Base-by-base conservation (phyloP, 176 grass and related monocot genomes). In the Oryza glumipatula region DNA sequence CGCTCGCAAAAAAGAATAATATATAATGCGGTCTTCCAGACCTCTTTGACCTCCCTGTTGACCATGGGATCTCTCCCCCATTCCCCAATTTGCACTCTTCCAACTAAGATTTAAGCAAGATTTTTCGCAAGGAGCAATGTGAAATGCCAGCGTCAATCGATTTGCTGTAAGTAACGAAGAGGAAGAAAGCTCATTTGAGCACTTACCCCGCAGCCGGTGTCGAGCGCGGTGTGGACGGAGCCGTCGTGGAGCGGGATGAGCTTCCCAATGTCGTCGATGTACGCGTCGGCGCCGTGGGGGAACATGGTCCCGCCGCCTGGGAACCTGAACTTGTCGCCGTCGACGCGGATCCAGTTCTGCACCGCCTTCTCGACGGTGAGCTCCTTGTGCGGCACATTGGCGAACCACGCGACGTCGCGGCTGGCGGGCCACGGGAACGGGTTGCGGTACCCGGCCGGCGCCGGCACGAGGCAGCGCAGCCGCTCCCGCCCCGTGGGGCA, bases 311-410 rank as follows among this genome's bases (percentile, higher is more conserved):
- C 92, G 54, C 92, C 92, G 38, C 88, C 92, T 8, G 88, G 88
- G 86, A 94, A 94, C 39, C 79, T 81, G 71, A 94, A 84, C 88
- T 88, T 90, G 82, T 94, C 86, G 5, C 92, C 92, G 70, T 94
- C 92, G 75, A 94, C 92, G 69, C 80, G 88, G 83, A 94, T 94
- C 92, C 92, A 94, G 79, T 94, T 94, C 88, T 94, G 92, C 35
- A 86, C 92, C 47, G 88, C 92, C 88, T 94, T 94, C 88, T 86
- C 86, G 28, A 94, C 88, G 73, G 86, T 91, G 86, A 94, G 88
- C 86, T 94, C 92, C 88, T 90, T 91, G 86, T 94, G 92, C 47
- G 88, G 92, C 49, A 86, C 88, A 83, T 94, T 94, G 63, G 86
- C 86, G 83, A 94, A 91, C 92, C 92, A 94, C 1, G 86, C 86